Evolutionary conservation across 805 yeast species (phyloP), one percentile per base, ranked within the genome.

Genomic region (Nakazawaea laoshanensis): DNA sequence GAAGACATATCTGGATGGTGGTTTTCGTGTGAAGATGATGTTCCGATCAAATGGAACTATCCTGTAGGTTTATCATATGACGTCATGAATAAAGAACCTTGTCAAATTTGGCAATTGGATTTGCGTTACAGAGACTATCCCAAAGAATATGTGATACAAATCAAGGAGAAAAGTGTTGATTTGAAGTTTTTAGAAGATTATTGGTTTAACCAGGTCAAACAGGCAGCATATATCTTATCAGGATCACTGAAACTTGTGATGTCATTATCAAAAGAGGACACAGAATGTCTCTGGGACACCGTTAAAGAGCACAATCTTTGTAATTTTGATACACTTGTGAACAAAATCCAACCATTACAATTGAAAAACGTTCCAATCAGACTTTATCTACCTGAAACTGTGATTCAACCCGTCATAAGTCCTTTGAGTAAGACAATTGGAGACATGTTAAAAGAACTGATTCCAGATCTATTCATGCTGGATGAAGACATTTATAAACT

Each of bases 241-340:
- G 95, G 95, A 0, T 69, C 74, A n/a, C 67, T 95, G 5, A 85
- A 81, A 40, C 67, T 75, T 2, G 71, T 89, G n/a, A 81, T 89
- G 94, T 65, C 65, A 17, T 57, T 89, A 35, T 71, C 92, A 5
- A 76, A 73, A 39, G 63, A 62, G 1, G 77, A 79, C 32, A 68
- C 89, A 0, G 53, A 60, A 16, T 47, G 48, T 1, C 59, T 86
- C 30, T 82, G 88, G 82, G 43, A 59, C 1, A 53, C 79, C 7
- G 62, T 77, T 4, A 39, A 44, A 20, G 19, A 31, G 3, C 67
- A 60, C 43, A 42, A 18, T 32, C 43, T 19, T 22, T 13, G 12
- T 3, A 17, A 30, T 30, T 53, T 44, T 41, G 46, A 47, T 31
- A 29, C 46, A 11, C 37, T 42, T 9, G 37, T 42, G 24, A 27